Evolutionary conservation across 202 grass and related monocot species (phyloP).

Genomic region (Elaeis oleifera): DNA sequence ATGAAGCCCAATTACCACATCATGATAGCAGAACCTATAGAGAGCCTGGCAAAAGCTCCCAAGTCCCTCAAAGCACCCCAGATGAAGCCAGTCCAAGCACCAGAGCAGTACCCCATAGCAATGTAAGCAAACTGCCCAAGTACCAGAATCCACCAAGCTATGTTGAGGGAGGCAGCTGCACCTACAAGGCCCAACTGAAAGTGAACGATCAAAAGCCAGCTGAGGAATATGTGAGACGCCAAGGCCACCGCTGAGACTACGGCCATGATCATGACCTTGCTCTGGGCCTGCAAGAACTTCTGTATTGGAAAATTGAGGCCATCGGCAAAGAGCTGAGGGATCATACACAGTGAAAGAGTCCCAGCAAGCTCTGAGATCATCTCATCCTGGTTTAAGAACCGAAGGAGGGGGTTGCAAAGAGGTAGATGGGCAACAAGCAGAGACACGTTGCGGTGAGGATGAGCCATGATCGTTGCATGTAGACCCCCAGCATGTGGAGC

Average conservation of each 20-base stretch:
- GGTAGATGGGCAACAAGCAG: slow-evolving; percentile 54
- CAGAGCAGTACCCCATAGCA: slow-evolving; percentile 50
- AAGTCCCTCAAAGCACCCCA: slow-evolving; percentile 45
- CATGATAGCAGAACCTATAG: slow-evolving; percentile 72
- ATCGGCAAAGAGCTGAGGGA: slow-evolving; percentile 76
- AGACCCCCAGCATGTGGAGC: slow-evolving; percentile 55
- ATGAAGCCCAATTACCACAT: slow-evolving; percentile 32
- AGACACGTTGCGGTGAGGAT: slow-evolving; percentile 38
- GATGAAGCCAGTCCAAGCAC: slow-evolving; percentile 73
- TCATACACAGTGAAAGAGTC: slow-evolving; percentile 54
- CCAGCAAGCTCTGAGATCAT: slow-evolving; percentile 49
- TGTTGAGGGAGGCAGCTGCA: slow-evolving; percentile 60
- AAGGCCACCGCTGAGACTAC: slow-evolving; percentile 31
- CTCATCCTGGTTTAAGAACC: slow-evolving; percentile 50
- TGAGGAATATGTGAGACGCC: slow-evolving; percentile 45
- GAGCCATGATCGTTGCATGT: slow-evolving; percentile 80
- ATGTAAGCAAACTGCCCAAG: slow-evolving; percentile 51
- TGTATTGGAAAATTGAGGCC: slow-evolving; percentile 63
- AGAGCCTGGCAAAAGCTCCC: slow-evolving; percentile 48
- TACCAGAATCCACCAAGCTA: slow-evolving; percentile 63
- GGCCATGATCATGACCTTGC: slow-evolving; percentile 68
- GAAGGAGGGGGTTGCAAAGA: slow-evolving; percentile 59
- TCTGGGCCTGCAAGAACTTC: slow-evolving; percentile 62
- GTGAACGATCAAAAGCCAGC: slow-evolving; percentile 46
- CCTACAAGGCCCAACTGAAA: slow-evolving; percentile 43